Evolutionary conservation across 768 basidiomycete species (phyloP), one percentile per base, ranked within the genome.

Genomic region (Pholiota microspora): DNA sequence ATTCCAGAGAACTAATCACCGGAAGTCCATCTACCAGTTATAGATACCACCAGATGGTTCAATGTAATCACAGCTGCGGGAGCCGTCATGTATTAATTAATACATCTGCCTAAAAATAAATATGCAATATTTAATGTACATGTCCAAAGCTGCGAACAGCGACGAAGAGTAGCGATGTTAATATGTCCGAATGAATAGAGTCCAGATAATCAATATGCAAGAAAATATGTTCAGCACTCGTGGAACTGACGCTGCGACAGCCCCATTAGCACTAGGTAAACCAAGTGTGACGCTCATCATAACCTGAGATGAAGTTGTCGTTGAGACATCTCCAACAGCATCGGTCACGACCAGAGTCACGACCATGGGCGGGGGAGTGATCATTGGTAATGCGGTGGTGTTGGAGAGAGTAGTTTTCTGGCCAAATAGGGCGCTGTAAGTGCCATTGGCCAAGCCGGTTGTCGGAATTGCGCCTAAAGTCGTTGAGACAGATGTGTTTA

Each of bases 391-490:
- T 6, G 76, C 81, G 1, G 85, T 78, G 25, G 69, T 72, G 58
- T 80, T 84, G 40, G 58, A 45, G 9, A 71, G 64, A 5, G 53
- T 46, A 38, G 67, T 67, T 57, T 72, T 57, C 58, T 69, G 55
- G 16, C 71, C 80, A 46, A 87, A 68, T 24, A 89, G 71, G 0
- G 89, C 76, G 31, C 68, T 73, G 63, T 92, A 92, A 2, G 89
- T 89, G 67, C 82, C 84, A 0, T 84, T 85, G 15, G 83, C 89
- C 18, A 91, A 81, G 31, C 82, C 88, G 15, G 83, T 77, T 2
- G 71, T 57, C 3, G 83, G 82, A 18, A 86, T 75, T 47, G 80
- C 80, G 6, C 86, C 84, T 2, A 78, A 64, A 13, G 74, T 55
- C 3, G 80, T 82, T 7, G 78, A 59, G 45, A 89, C 69, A 3